Percentiles rank a stretch among this genome's conserved stretches.
These are phyloP conservation scores for Exophiala aquamarina DNA, from an alignment of 2,329 filamentous ascomycete genomes.

Conservation along the genomic window DNA sequence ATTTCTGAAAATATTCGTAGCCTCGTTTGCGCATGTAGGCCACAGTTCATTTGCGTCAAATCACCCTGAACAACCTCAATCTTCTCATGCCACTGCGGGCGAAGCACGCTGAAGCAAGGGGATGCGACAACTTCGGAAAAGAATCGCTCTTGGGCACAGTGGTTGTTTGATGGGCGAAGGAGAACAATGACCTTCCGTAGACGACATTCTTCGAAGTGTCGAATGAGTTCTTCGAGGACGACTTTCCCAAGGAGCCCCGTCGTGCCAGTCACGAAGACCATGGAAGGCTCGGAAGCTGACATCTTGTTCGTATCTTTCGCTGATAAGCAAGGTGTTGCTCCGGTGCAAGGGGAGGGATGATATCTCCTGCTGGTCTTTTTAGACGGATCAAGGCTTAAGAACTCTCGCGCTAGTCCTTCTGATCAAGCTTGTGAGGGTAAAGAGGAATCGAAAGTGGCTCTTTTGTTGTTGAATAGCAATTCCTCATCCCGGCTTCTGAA, in stretches of 20 bases:
- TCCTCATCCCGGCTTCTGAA: no score
- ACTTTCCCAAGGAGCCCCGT: constrained; percentile 87
- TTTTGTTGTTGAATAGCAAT: no score
- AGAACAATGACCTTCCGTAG: constrained; percentile 1
- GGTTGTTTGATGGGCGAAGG: not conserved
- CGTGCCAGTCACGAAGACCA: constrained; percentile 79
- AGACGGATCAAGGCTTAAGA: no score
- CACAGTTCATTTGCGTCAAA: constrained; percentile 1
- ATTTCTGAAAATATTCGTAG: constrained; percentile 1
- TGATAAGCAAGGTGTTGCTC: no score
- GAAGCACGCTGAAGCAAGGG: constrained; percentile 2
- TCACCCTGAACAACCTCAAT: constrained; percentile 10
- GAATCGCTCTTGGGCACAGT: constrained; percentile 2
- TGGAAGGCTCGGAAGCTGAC: no score
- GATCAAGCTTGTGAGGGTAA: no score
- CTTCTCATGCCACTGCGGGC: not conserved
- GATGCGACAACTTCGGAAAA: constrained; percentile 1
- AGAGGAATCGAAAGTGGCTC: no score
- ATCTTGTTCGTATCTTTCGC: no score
- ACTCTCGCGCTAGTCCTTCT: no score
- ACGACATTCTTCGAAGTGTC: constrained; percentile 39
- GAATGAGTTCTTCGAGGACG: constrained; percentile 71
- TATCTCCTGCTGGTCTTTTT: no score
- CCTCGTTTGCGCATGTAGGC: not conserved
- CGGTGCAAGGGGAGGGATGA: no score